Base-by-base conservation (phyloP, 2,329 filamentous ascomycete genomes). In the Apiospora sp. region DNA sequence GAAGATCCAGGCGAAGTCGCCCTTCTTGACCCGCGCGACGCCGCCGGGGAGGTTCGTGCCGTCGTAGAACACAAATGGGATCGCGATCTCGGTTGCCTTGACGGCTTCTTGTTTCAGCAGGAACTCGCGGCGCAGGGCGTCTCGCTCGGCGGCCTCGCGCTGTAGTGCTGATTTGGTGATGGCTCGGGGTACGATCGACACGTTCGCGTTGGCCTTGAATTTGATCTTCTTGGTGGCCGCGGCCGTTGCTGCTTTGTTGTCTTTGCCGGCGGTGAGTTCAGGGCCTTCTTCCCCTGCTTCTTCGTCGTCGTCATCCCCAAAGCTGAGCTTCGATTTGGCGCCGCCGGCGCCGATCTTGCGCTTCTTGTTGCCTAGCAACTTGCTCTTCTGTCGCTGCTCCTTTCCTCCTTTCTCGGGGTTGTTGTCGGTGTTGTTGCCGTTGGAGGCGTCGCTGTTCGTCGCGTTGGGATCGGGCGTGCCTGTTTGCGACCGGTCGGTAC, bases 41-140 rank as follows among this genome's bases (percentile, higher is more conserved):
- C 96, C 95, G 22, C 95, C 94, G 0, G 95, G 93, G 14, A 93
- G 93, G 81, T 97, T 96, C 30, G 94, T 94, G 22, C 96, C 96
- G 77, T 98, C 96, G 84, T 98, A 98, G 81, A 98, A 98, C 4
- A 98, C 94, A 82, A 98, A 99, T 0, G 96, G 96, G 44, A 99
- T 92, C 22, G 93, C 88, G 71, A 99, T 93, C 79, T 98, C 95
- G 12, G 95, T 95, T 27, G 91, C 90, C 84, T 97, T 98, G 76
- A 98, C 93, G 0, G 92, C 90, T 74, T 97, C 94, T 80, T 98
- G 96, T 73, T 96, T 89, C 13, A 86, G 86, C 67, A 97, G 81
- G 78, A 98, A 99, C 79, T 98, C 92, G 74, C 92, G 93, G 13
- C 93, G 89, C 69, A 96, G 84, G 19, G 89, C 83, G 77, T 96